Conservation (phyloP, 2,329 filamentous ascomycete genomes). For the Sphaerostilbella broomeana region DNA sequence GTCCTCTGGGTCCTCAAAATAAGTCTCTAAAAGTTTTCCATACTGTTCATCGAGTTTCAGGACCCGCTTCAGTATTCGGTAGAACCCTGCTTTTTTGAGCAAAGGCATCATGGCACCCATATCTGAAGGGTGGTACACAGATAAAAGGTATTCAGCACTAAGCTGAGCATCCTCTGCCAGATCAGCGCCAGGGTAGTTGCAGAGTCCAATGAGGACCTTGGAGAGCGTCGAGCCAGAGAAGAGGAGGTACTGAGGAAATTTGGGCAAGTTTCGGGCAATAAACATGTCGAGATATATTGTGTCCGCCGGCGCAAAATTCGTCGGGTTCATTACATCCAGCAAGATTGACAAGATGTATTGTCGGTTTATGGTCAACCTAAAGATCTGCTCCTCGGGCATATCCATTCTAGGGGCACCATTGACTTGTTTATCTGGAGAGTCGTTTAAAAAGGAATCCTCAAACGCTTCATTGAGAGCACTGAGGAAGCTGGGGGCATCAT, state of each 20-base stretch:
- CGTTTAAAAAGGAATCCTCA: constrained; percentile 88
- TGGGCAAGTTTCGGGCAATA: constrained; percentile 88
- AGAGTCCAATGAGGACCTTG: constrained; percentile 73
- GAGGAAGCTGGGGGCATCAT: constrained; percentile 86
- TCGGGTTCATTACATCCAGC: constrained; percentile 77
- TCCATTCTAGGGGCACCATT: constrained; percentile 46
- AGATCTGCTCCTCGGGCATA: constrained; percentile 58
- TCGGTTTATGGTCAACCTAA: constrained; percentile 69
- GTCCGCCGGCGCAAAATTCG: constrained; percentile 70
- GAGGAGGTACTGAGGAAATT: constrained; percentile 92
- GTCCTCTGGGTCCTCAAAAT: constrained; percentile 79
- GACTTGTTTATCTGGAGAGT: constrained; percentile 56
- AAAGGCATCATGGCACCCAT: constrained; percentile 67
- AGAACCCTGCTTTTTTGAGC: constrained; percentile 76
- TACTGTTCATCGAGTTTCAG: constrained; percentile 77
- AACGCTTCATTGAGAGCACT: constrained; percentile 96
- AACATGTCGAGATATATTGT: constrained; percentile 98
- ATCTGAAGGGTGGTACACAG: constrained; percentile 85
- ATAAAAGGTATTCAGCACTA: constrained; percentile 92
- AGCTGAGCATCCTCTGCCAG: constrained; percentile 90
- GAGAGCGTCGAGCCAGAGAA: constrained; percentile 81
- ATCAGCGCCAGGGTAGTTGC: constrained; percentile 72
- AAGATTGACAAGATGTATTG: constrained; percentile 91
- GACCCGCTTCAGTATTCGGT: constrained; percentile 82
- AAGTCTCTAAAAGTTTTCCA: constrained; percentile 67